Evolutionary conservation across 1,284 basidiomycete species (phyloP), one percentile per base, ranked within the genome.

Genomic region (Exobasidium cylindrosporum): DNA sequence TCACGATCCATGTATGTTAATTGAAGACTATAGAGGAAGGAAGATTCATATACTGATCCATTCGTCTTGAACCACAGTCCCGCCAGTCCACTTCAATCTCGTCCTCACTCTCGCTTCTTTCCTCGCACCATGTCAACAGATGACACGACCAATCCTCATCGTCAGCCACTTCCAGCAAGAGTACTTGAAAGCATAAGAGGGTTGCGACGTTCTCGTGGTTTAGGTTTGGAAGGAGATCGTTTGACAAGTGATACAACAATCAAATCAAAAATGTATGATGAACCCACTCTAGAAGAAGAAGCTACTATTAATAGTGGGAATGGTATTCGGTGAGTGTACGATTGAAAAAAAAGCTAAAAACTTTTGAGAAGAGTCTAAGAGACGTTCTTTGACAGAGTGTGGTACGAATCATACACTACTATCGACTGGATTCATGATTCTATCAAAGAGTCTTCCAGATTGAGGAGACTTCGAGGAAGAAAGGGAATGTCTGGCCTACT

Each of bases 401-500:
- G 71, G 70, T 77, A 77, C 62, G 65, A 71, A 26, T 70, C 71
- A 21, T 77, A 76, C 62, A 73, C 71, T 10, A 73, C 73, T 47
- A 74, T 77, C 57, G 78, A 81, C 65, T 81, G 81, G 81, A 71
- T 81, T 17, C 80, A 82, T 67, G 81, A 82, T 60, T 69, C 73
- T 24, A 77, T 81, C 76, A 82, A 82, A 63, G 76, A 82, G 61
- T 73, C 74, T 46, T 66, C 78, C 13, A 75, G 81, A 26, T 63
- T 77, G 11, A 72, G 78, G 26, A 72, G 74, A 46, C 73, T 82
- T 17, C 69, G 77, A 21, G 61, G 57, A 7, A 64, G 77, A 30
- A 63, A 64, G 1, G 81, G 81, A 0, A 24, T 89, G 29, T 86
- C 91, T 17, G 90, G 92, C 1, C 84, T 84, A 47, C 66, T 90